Conservation (phyloP, 768 basidiomycete species). For the Tylopilus sp. region DNA sequence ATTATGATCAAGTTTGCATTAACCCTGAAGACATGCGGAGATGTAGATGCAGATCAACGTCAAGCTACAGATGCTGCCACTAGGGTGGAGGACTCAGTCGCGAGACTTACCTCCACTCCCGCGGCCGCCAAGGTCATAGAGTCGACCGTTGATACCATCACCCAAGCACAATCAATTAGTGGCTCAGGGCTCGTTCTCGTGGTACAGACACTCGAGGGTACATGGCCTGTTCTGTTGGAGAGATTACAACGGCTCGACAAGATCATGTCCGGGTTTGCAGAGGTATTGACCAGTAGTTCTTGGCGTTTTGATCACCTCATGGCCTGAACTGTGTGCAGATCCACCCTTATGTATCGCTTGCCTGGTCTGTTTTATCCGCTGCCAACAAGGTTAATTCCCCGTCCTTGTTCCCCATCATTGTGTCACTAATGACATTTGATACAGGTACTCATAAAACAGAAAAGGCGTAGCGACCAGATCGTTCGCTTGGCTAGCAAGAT, state of each 20-base stretch:
- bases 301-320: not conserved
- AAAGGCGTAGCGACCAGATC: not conserved
- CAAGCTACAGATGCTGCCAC: not conserved
- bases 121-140: not conserved
- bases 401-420: too few relatives aligned
- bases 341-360: conserved; percentile 5
- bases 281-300: not conserved
- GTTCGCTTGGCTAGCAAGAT: not conserved
- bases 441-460: not conserved
- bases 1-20: not conserved
- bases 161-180: too few relatives aligned
- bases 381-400: not conserved
- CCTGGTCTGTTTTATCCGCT: not conserved
- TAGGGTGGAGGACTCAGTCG: not conserved
- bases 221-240: not conserved
- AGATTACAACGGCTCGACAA: not conserved
- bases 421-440: too few relatives aligned
- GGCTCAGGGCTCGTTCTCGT: too few relatives aligned
- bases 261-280: not conserved
- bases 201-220: not conserved
- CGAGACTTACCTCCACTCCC: not conserved
- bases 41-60: not conserved
- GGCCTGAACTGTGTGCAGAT: not conserved
- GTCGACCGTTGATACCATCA: not conserved
- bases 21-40: not conserved